Base-by-base conservation (phyloP, 176 grass and related monocot genomes). In the Miscanthus lutarioriparius region DNA sequence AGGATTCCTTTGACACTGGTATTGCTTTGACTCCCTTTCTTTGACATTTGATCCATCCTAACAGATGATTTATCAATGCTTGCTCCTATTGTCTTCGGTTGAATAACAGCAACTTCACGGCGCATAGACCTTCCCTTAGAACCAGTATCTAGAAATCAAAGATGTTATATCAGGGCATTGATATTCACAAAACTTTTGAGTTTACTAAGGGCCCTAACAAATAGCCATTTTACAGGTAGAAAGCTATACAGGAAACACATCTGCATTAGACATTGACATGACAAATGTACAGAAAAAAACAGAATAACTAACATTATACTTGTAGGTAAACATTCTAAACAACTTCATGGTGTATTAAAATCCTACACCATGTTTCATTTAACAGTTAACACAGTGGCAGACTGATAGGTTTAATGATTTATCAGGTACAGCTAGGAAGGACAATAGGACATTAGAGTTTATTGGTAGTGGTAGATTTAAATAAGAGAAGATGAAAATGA, bases 101-200 rank as follows among this genome's bases (percentile, higher is more conserved):
- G 78, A 83, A 61, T 82, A 84, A 41, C 81, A 74, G 40, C 45
- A 71, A 81, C 75, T 70, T 92, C 82, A 69, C 1, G 48, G 58
- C 35, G 58, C 49, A 88, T 79, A 67, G 80, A 81, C 48, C 73
- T 88, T 83, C 75, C 88, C 75, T 89, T 90, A 86, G 71, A 62
- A 88, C 28, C 78, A 45, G n/a, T 12, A 84, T 87, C 93, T 95
- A 74, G 47, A 78, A 11, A 88, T 71, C 49, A 88, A 89, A 72
- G 43, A 4, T 47, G 59, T 81, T 32, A 85, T 49, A 84, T 80
- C 59, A 84, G 36, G 43, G 54, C 17, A 70, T 16, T 19, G 38
- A 49, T 74, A 27, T 74, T 16, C 16, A 73, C 26, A 74, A 56
- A 89, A 37, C 19, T 47, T 75, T 22, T 79, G 22, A 41, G 43